Evolutionary conservation across 2,329 filamentous ascomycete genomes (phyloP), one percentile per base, ranked within the genome.

Genomic region (Botrytis porri): DNA sequence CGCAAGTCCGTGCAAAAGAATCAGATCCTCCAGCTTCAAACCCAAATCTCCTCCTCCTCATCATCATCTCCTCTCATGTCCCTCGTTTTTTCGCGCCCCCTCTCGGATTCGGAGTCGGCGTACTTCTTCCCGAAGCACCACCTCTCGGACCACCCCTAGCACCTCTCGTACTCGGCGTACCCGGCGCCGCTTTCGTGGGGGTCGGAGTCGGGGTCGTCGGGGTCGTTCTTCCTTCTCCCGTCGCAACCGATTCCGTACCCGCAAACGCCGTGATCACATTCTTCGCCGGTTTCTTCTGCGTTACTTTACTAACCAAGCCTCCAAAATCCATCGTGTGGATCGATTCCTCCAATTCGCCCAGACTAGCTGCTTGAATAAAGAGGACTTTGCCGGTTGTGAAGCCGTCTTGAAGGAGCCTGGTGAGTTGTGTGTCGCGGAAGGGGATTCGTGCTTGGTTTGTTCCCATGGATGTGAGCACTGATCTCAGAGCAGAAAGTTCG

Each of bases 401-500:
- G 4, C 61, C 39, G 39, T 64, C 61, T 64, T 64, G n/a, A n/a
- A 64, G 61, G 9, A 64, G n/a, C 6, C 61, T 45, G 2, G 61
- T 64, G 2, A 64, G 61, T 20, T 64, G 61, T 1, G 61, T 64
- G n/a, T 64, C 39, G 29, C 61, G 61, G 39, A 64, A 64, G 10
- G 61, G 61, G 6, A 64, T 64, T 20, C 61, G 61, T 10, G 39
- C 0, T 64, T n/a, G 16, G 39, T 64, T 64, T 29, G n/a, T 45
- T 20, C 94, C 95, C 29, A 99, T 87, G 0, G 94, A 94, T 66
- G 93, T 92, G 79, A 99, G 97, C 37, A 99, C 96, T 81, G 98
- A 95, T 10, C 95, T 94, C 4, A 99, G 85, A 77, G 94, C 97
- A 79, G 92, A 94, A 77, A 99, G 84, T 78, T 92, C 96, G 84